A percentile compares a stretch with the other conserved stretches of the same genome.
phyloP scores from a whole-genome alignment of 2,329 filamentous ascomycete genomes.

The Corinectria fuckeliana region DNA sequence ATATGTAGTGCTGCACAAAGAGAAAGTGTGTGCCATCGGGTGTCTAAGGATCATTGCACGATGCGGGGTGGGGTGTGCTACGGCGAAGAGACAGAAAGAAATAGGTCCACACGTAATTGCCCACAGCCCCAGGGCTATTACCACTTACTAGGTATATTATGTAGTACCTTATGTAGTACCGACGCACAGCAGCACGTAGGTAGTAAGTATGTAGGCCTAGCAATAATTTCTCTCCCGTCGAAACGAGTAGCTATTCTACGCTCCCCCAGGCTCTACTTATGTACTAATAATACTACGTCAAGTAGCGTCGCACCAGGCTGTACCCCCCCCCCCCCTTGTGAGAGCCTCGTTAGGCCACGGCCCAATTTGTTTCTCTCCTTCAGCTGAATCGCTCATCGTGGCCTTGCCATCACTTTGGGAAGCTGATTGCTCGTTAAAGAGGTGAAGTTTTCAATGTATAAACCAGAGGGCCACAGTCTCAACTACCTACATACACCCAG shows the following conservation, averaged over 20 bases:
- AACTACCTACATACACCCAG: neutral
- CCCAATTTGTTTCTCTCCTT: neutral
- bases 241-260: conserved; percentile 6
- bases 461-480: neutral
- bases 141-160: too few species aligned
- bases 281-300: too few species aligned
- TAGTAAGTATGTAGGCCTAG: too few species aligned
- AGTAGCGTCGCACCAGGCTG: conserved; percentile 29
- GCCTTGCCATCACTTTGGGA: neutral
- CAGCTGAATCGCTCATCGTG: neutral
- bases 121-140: too few species aligned
- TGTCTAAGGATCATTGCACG: neutral
- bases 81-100: neutral
- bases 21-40: neutral
- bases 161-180: too few species aligned
- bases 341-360: neutral
- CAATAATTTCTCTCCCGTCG: neutral
- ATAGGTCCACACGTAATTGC: too few species aligned
- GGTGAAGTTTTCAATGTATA: neutral
- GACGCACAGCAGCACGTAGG: neutral
- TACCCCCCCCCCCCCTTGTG: conserved; percentile 7
- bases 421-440: neutral
- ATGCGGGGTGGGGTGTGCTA: conserved; percentile 1
- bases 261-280: conserved; percentile 22
- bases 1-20: neutral